Conservation (phyloP, 106 monocot species). For the Acorus calamus region DNA sequence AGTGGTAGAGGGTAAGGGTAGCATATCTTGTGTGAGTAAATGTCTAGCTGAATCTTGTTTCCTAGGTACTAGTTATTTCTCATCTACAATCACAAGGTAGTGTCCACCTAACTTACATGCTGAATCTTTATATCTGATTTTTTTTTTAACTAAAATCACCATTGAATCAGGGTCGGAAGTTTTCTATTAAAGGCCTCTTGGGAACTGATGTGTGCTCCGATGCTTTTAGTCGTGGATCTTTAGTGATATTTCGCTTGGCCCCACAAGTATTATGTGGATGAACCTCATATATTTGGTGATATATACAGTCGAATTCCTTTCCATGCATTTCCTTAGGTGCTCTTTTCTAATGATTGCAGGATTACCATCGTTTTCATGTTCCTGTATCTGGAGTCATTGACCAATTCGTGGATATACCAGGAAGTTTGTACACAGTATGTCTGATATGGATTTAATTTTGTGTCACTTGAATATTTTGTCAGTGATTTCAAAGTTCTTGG, state of each 20-base stretch:
- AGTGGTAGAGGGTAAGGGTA: no score
- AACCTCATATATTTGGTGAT: no score
- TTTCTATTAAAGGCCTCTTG: conserved; percentile 62
- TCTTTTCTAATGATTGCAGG: conserved; percentile 25
- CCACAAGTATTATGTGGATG: conserved; percentile 34
- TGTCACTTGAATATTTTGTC: no score
- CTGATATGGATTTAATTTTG: no score
- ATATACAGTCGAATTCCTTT: no score
- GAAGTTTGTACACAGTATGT: conserved; percentile 57
- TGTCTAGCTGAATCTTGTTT: no score
- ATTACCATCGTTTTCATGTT: conserved; percentile 76
- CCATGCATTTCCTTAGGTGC: no score
- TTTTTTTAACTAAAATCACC: conserved; percentile 4
- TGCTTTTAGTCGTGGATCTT: conserved; percentile 35
- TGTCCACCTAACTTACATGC: no score
- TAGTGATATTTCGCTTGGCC: conserved; percentile 72
- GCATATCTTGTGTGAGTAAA: no score
- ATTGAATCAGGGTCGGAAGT: conserved; percentile 49
- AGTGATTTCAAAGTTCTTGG: background rate
- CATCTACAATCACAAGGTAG: no score
- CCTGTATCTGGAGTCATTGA: conserved; percentile 73
- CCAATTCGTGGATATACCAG: conserved; percentile 53
- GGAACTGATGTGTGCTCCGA: conserved; percentile 23
- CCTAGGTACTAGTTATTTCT: no score
- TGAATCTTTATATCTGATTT: background rate